Conservation (phyloP, 306 rosid genomes). For the Mimosa bimucronata region DNA sequence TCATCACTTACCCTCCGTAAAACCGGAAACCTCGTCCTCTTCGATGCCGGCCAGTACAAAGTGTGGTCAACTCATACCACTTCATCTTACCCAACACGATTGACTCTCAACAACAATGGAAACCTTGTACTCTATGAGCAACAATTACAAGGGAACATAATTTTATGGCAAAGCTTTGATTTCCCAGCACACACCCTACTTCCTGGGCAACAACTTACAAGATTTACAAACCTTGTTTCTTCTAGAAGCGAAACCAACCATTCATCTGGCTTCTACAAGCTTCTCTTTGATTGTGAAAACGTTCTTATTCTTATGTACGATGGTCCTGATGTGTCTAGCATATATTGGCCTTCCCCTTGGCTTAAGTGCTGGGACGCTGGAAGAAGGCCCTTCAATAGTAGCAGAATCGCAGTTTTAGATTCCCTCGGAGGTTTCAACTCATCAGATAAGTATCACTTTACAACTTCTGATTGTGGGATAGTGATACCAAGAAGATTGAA, state of each 20-base stretch:
- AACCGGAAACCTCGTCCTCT: slow-evolving; percentile 30
- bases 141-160: neutral
- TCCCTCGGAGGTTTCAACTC: slow-evolving; percentile 5
- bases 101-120: neutral
- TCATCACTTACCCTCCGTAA: slow-evolving; percentile 39
- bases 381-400: slow-evolving; percentile 10
- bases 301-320: slow-evolving; percentile 29
- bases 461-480: slow-evolving; percentile 3
- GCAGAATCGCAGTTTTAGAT: slow-evolving; percentile 20
- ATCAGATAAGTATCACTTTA: neutral
- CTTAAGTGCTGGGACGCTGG: neutral
- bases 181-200: neutral
- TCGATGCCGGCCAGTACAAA: slow-evolving; percentile 28
- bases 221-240: neutral
- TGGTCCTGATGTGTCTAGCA: neutral
- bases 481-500: slow-evolving; percentile 2
- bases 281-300: slow-evolving; percentile 33
- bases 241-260: neutral
- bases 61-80: neutral
- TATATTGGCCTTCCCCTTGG: slow-evolving; percentile 39
- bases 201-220: neutral
- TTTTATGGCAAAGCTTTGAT: neutral
- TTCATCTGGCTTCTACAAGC: slow-evolving; percentile 41
- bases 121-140: neutral
- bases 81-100: neutral